Evolutionary conservation across 2,329 filamentous ascomycete species (phyloP).

Genomic region (Dactylellina parvicollis): DNA sequence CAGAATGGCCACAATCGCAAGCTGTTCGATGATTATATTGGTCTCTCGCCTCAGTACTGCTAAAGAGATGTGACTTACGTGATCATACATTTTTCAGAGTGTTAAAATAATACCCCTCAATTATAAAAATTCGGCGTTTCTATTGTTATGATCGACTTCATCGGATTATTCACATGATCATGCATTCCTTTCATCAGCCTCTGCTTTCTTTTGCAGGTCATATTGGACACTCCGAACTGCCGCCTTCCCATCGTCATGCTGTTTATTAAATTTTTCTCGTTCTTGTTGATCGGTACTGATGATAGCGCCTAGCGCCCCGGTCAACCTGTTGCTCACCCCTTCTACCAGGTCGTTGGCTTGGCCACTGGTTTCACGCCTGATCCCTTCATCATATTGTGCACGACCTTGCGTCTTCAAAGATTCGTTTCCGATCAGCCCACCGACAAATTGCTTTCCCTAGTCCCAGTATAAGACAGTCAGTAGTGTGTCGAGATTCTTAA

Average conservation of each 20-base stretch:
- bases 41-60: too few relatives aligned
- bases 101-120: too few relatives aligned
- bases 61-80: too few relatives aligned
- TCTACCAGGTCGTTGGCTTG: conserved; percentile 78
- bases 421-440: conserved; percentile 78
- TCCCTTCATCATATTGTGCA: conserved; percentile 81
- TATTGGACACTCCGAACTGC: conserved; percentile 40
- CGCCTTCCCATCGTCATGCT: conserved; percentile 48
- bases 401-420: conserved; percentile 77
- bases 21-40: too few relatives aligned
- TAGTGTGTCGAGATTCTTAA: neutral
- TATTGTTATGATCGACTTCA: neutral
- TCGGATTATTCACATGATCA: neutral
- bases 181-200: conserved; percentile 6
- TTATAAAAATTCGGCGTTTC: too few relatives aligned
- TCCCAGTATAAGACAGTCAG: neutral
- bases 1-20: too few relatives aligned
- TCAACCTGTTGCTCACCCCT: conserved; percentile 66
- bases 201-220: conserved; percentile 40
- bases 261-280: conserved; percentile 31
- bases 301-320: conserved; percentile 25
- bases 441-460: conserved; percentile 79
- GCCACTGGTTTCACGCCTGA: conserved; percentile 82
- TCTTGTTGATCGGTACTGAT: conserved; percentile 20
- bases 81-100: too few relatives aligned